Evolutionary conservation across 2,329 filamentous ascomycete species (phyloP), one percentile per base, ranked within the genome.

Genomic region (Tolypocladium album): DNA sequence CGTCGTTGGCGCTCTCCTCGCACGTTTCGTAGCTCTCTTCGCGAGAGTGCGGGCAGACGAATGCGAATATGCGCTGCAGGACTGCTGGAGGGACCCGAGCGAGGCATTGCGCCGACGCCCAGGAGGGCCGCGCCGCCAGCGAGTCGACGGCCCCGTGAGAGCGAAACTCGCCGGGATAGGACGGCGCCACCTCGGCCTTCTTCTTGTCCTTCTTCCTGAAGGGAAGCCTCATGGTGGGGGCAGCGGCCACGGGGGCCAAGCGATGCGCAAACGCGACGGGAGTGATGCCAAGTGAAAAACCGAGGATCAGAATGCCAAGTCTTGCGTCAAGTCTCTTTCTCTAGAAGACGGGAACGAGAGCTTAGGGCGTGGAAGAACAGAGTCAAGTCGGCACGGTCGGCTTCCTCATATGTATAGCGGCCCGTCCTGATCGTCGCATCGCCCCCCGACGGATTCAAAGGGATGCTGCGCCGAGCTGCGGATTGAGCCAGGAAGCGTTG

Each of bases 11-110:
- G 61, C 88, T 90, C 68, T 89, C 83, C 76, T 97, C 93, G 69
- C 89, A 93, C 50, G 86, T 87, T 65, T 90, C 87, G 73, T 94
- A 95, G 61, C 82, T 86, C 70, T 87, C 80, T 74, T 97, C 92
- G 59, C 78, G 76, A 42, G 86, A 78, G 74, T 97, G 93, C 9
- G 92, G 92, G 68, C 92, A 97, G 60, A 97, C 86, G 65, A 86
- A 86, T 67, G 82, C 75, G 72, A 97, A 93, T 70, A 97, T 92
- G 70, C 83, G 84, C 65, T 85, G 80, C 61, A 97, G 80, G 38
- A 96, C 79, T n/a, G 81, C 75, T 34, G 81, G 75, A 12, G 91
- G 88, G 13, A 97, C 81, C 58, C 74, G 73, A 47, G 76, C 75
- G 56, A 85, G 77, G 43, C 74, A 63, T 17, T 68, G 68, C 17